phyloP scores from a whole-genome alignment of 768 basidiomycete species.

The Boletus rubroflammeus region DNA sequence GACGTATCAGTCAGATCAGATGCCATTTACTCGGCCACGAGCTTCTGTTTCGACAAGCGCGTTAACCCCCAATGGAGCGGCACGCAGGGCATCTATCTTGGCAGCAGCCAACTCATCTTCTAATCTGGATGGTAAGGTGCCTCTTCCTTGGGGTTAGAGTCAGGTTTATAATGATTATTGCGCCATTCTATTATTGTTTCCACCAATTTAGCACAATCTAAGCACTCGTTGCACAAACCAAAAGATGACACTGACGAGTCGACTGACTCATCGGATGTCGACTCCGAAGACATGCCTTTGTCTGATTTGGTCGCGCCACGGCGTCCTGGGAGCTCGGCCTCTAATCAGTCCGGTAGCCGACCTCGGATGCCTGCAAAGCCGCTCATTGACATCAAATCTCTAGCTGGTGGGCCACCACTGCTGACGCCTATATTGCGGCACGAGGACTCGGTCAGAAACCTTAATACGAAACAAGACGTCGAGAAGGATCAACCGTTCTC shows the following conservation, averaged over 20 bases:
- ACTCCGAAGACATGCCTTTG: slow-evolving; percentile 61
- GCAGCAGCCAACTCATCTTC: slow-evolving; percentile 31
- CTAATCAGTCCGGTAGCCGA: slow-evolving; percentile 27
- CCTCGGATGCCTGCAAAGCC: slow-evolving; percentile 40
- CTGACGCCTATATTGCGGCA: slow-evolving; percentile 30
- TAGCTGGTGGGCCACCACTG: slow-evolving; percentile 36
- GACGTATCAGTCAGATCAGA: slow-evolving; percentile 3
- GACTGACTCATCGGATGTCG: slow-evolving; percentile 36
- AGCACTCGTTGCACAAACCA: background rate
- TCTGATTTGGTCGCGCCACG: slow-evolving; percentile 57
- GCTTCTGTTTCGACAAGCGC: slow-evolving; percentile 62
- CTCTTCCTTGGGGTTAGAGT: background rate
- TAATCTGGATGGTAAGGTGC: slow-evolving; percentile 29
- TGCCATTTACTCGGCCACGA: slow-evolving; percentile 31
- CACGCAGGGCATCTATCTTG: slow-evolving; percentile 46
- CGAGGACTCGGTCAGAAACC: slow-evolving; percentile 27
- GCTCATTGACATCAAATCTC: slow-evolving; percentile 37
- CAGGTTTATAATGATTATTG: background rate
- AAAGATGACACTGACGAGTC: slow-evolving; percentile 24
- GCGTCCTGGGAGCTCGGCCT: slow-evolving; percentile 62
- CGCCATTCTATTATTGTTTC: background rate
- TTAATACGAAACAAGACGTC: slow-evolving; percentile 10
- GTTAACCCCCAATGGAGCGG: slow-evolving; percentile 47
- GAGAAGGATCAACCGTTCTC: slow-evolving; percentile 30
- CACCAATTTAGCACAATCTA: slow-evolving; percentile 3